Conservation (phyloP, 441 rosid genomes). For the Populus hybrid region DNA sequence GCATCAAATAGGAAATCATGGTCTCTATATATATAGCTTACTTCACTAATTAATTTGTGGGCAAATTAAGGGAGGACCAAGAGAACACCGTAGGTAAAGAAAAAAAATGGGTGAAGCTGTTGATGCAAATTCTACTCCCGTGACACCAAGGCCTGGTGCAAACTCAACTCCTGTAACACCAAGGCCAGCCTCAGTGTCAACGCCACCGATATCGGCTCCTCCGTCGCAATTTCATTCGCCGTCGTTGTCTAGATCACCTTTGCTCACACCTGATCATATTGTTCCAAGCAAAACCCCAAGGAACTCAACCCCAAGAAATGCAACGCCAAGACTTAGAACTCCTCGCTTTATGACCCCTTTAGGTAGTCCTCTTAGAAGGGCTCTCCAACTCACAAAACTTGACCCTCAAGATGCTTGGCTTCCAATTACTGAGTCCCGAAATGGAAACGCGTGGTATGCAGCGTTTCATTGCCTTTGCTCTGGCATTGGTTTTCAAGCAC, state of each 20-base stretch:
- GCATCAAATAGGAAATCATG: too few species aligned
- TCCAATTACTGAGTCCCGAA: constrained; percentile 64
- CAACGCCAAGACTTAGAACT: constrained; percentile 33
- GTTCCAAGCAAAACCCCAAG: constrained; percentile 37
- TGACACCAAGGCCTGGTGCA: constrained; percentile 33
- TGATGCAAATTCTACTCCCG: constrained; percentile 27
- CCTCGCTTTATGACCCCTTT: constrained; percentile 57
- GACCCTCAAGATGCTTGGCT: constrained; percentile 77
- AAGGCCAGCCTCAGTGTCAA: constrained; percentile 20
- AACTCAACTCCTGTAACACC: constrained; percentile 29
- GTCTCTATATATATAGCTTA: constrained; percentile 7
- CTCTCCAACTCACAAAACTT: constrained; percentile 54
- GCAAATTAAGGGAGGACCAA: background rate
- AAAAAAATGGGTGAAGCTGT: constrained; percentile 32
- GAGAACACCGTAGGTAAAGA: background rate
- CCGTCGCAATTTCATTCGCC: constrained; percentile 73
- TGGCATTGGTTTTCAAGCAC: constrained; percentile 70
- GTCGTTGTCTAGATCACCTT: constrained; percentile 56
- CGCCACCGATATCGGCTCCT: constrained; percentile 59
- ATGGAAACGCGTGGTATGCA: constrained; percentile 60
- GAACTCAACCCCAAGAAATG: constrained; percentile 27
- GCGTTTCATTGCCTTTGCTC: constrained; percentile 73
- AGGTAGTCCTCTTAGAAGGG: constrained; percentile 53
- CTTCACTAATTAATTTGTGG: background rate
- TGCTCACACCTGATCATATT: constrained; percentile 39